Evolutionary conservation across 1,139 yeast species (phyloP), one percentile per base, ranked within the genome.

Genomic region (Yamadazyma mexicana): DNA sequence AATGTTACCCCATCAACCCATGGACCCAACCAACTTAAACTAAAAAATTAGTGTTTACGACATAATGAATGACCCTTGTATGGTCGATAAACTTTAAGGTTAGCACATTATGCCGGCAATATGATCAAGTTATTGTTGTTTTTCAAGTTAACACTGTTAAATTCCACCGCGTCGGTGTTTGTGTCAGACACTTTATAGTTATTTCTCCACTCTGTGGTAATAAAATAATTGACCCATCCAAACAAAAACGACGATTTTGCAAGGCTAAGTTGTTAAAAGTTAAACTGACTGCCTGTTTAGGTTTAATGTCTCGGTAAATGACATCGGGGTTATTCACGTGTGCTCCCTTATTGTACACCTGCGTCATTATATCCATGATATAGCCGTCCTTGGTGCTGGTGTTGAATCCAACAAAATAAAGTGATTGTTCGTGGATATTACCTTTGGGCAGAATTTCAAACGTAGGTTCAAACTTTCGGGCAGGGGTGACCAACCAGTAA

Each of bases 381-480:
- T 66, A 62, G 11, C 57, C 57, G 1, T 44, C 35, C 12, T 41
- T 34, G 14, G 52, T 53, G 8, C 73, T 56, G 17, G 77, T 62
- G 0, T 67, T 71, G 46, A 87, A 77, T 3, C 77, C 71, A 1
- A 89, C 62, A 33, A 83, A 46, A 53, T 80, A 80, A 7, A 87
- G 61, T 30, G 67, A 63, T 12, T 69, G 57, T n/a, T 74, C 64
- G 2, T 73, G 61, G 2, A 84, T 69, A 31, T 71, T 55, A 1
- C 95, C 85, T 1, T 58, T 43, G 0, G 97, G 97, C 38, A 94
- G 87, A 14, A 91, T 86, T 31, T 63, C 66, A 56, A 87, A 89
- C 0, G 72, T 72, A 3, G 79, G 75, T 57, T 89, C 97, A 40
- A 88, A 76, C 38, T 71, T 68, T 17, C 79, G 69, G 2, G 86